Conservation (phyloP, 305 asterid species). For the Solanum hybrid region DNA sequence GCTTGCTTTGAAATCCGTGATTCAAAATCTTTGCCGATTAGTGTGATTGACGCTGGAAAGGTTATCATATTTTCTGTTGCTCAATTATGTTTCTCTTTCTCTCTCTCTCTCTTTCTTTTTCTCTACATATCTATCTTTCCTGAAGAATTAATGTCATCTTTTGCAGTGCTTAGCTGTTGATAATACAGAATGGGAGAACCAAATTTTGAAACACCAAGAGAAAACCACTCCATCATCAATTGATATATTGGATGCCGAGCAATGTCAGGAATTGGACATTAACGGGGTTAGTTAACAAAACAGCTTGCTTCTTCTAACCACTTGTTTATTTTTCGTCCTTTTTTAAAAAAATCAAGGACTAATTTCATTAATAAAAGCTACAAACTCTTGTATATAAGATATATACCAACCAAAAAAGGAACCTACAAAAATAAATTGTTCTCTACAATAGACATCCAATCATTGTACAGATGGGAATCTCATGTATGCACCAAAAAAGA, state of each 20-base stretch:
- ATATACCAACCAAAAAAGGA: background rate
- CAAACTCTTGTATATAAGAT: background rate
- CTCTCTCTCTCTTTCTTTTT: background rate
- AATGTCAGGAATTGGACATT: conserved; percentile 42
- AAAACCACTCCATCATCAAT: conserved; percentile 42
- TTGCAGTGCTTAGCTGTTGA: conserved; percentile 42
- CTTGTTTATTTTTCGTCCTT: background rate
- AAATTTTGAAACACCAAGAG: conserved; percentile 21
- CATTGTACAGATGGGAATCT: background rate
- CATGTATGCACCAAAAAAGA: background rate
- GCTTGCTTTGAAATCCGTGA: conserved; percentile 23
- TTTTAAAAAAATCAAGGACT: background rate
- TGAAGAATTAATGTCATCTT: conserved; percentile 5
- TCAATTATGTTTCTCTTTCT: background rate
- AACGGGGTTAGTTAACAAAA: conserved; percentile 43
- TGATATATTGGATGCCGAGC: conserved; percentile 24
- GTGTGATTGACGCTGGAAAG: conserved; percentile 54
- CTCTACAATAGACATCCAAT: background rate
- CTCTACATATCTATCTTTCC: background rate
- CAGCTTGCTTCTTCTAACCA: conserved; percentile 4
- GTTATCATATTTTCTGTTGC: conserved; percentile 15
- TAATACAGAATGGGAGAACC: conserved; percentile 40
- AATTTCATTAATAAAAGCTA: background rate
- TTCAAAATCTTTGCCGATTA: conserved; percentile 47
- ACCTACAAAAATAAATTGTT: background rate